phyloP scores from a whole-genome alignment of 2,329 filamentous ascomycete genomes.

The Dendryphion nanum region DNA sequence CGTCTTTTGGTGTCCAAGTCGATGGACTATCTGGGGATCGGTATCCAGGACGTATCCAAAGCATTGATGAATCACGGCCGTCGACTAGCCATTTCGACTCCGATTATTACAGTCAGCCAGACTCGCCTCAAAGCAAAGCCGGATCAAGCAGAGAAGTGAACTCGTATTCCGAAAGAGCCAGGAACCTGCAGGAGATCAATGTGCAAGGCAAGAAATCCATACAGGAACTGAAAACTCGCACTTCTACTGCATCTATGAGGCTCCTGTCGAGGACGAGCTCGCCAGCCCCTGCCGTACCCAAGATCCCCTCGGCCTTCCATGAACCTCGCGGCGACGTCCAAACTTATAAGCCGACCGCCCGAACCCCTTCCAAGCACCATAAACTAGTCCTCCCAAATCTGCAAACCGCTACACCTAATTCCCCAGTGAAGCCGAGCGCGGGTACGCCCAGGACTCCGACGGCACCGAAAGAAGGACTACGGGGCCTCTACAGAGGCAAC shows the following conservation, averaged over 20 bases:
- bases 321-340: not conserved
- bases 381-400: not conserved
- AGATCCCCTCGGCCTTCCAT: conserved; percentile 8
- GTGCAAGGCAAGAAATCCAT: conserved; percentile 22
- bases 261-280: conserved; percentile 10
- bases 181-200: conserved; percentile 27
- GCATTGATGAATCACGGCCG: conserved; percentile 35
- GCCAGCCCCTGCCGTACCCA: conserved; percentile 17
- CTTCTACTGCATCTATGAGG: conserved; percentile 30
- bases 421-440: conserved; percentile 5
- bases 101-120: conserved; percentile 38
- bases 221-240: conserved; percentile 27
- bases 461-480: conserved; percentile 17
- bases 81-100: conserved; percentile 37
- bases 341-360: not conserved
- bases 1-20: not conserved
- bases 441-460: conserved; percentile 14
- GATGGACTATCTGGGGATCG: conserved; percentile 1
- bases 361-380: not conserved
- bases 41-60: conserved; percentile 25
- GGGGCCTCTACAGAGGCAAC: conserved; percentile 16
- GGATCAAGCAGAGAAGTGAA: conserved; percentile 17
- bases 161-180: conserved; percentile 27
- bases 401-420: not conserved
- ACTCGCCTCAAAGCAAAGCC: conserved; percentile 23